Percentiles rank a stretch among this genome's conserved stretches.
Evolutionary conservation across 495 filamentous ascomycete species (phyloP).

Genomic region (Articulospora tetracladia): DNA sequence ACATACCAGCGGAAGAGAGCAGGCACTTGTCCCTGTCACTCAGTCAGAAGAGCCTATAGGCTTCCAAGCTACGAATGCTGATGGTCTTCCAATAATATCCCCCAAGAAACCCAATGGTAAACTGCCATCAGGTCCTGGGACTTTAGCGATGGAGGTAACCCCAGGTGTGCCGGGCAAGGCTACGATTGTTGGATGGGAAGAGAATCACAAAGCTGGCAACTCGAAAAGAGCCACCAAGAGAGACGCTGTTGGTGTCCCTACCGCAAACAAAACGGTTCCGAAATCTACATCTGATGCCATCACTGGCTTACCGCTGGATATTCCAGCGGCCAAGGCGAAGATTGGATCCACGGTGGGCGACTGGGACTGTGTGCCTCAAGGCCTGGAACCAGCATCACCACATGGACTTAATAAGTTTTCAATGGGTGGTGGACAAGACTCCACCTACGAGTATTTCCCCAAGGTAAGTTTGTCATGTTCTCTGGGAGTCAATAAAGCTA

Average conservation of each 20-base stretch:
- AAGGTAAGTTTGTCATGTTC: slow-evolving; percentile 47
- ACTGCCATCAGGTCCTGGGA: background rate
- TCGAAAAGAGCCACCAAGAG: slow-evolving; percentile 10
- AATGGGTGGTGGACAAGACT: slow-evolving; percentile 83
- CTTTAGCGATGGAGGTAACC: slow-evolving; percentile 16
- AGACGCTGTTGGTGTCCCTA: background rate
- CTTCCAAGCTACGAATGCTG: slow-evolving; percentile 6
- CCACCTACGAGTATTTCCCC: slow-evolving; percentile 91
- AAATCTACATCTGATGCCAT: slow-evolving; percentile 3
- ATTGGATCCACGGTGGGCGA: slow-evolving; percentile 17
- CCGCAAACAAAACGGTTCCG: background rate
- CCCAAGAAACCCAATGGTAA: slow-evolving; percentile 13
- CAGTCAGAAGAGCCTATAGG: slow-evolving; percentile 17
- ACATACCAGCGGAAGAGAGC: slow-evolving; percentile 12
- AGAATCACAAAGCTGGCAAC: background rate
- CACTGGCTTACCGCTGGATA: slow-evolving; percentile 15
- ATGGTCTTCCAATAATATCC: slow-evolving; percentile 9
- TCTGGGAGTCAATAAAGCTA: background rate
- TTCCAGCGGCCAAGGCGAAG: slow-evolving; percentile 6
- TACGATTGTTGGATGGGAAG: slow-evolving; percentile 18
- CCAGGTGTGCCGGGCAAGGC: slow-evolving; percentile 22
- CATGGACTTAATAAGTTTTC: slow-evolving; percentile 51
- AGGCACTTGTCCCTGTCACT: background rate
- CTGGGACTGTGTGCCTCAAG: slow-evolving; percentile 52
- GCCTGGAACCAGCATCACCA: slow-evolving; percentile 36